Conservation (phyloP, 2,329 filamentous ascomycete species). For the Aureobasidium leucospermi region DNA sequence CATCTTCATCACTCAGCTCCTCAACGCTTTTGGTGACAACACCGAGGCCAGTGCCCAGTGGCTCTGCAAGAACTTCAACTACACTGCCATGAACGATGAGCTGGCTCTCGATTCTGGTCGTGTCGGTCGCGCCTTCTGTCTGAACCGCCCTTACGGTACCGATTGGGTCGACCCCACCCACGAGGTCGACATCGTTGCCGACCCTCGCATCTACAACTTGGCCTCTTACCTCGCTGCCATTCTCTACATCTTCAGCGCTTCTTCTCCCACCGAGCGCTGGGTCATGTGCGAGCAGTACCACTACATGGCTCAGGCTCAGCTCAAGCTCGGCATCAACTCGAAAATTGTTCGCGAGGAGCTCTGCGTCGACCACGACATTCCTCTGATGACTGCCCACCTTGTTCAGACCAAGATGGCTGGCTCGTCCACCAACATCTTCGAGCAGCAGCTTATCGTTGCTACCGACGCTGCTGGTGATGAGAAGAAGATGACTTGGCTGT, state of each 20-base stretch:
- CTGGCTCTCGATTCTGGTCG: background rate
- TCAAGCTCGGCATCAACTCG: constrained; percentile 2
- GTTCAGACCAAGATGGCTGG: background rate
- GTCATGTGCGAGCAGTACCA: constrained; percentile 6
- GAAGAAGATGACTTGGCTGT: background rate
- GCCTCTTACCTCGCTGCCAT: background rate
- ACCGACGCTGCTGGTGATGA: background rate
- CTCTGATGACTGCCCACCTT: background rate
- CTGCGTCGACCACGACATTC: background rate
- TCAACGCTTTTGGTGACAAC: constrained; percentile 18
- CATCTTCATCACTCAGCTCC: constrained; percentile 21
- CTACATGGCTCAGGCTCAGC: constrained; percentile 1
- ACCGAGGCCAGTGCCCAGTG: background rate
- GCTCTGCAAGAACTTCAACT: constrained; percentile 1
- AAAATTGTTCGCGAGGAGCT: background rate
- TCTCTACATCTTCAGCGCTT: background rate
- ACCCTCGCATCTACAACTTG: background rate
- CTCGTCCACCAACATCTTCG: background rate
- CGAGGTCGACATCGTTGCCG: background rate
- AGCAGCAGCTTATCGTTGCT: background rate
- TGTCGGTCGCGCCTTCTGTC: background rate
- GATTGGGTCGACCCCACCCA: background rate
- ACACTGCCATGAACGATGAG: background rate
- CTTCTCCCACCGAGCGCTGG: background rate
- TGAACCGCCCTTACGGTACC: background rate